These are phyloP conservation scores for Saturnispora halmiae DNA, from an alignment of 805 yeast genomes.

Conservation along the genomic window DNA sequence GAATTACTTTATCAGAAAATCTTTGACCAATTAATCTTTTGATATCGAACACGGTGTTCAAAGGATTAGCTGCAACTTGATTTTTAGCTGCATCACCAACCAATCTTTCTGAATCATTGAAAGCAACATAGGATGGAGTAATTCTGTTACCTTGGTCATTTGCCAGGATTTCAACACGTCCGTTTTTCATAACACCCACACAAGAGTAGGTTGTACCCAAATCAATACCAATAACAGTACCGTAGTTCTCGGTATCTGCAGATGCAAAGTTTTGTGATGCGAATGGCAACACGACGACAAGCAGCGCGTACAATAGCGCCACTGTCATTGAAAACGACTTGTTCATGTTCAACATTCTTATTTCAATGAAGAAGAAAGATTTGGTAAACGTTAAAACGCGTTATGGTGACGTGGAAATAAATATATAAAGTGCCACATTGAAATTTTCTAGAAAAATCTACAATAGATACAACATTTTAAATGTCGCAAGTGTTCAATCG, in stretches of 20 bases:
- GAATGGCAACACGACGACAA: conserved; percentile 24
- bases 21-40: conserved; percentile 89
- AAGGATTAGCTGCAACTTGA: conserved; percentile 95
- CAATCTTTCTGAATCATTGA: conserved; percentile 90
- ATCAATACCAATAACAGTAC: conserved; percentile 76
- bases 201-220: conserved; percentile 97
- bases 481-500: neutral
- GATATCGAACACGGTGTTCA: conserved; percentile 90
- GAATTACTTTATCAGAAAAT: conserved; percentile 70
- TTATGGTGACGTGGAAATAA: neutral
- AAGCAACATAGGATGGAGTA: conserved; percentile 93
- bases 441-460: conserved; percentile 1
- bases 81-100: conserved; percentile 98
- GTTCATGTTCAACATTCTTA: conserved; percentile 20
- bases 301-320: conserved; percentile 22
- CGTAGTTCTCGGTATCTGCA: conserved; percentile 25
- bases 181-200: conserved; percentile 61
- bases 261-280: conserved; percentile 22
- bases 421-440: neutral
- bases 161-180: conserved; percentile 85
- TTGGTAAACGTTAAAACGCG: conserved; percentile 1
- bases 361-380: neutral
- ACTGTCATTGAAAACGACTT: conserved; percentile 24
- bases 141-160: conserved; percentile 99
- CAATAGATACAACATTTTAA: neutral